phyloP scores from a whole-genome alignment of 768 basidiomycete genomes.

The Serendipita sp. region DNA sequence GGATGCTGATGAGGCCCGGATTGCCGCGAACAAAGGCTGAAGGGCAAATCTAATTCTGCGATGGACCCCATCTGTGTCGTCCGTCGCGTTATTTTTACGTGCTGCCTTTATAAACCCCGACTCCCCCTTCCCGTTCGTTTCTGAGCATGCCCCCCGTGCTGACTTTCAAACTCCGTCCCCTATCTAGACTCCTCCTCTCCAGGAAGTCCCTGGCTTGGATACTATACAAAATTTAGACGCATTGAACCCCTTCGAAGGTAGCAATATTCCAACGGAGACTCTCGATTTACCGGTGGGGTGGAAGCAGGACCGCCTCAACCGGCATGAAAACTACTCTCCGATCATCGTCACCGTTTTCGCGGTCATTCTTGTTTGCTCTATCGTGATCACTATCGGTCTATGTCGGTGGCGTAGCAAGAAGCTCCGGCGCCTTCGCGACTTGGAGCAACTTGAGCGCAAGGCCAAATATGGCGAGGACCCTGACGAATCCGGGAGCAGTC shows the following conservation, averaged over 20 bases:
- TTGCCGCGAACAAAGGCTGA: no score
- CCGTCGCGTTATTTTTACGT: no score
- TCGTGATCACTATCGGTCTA: slow-evolving; percentile 3
- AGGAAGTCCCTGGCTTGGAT: not conserved
- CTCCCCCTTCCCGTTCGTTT: no score
- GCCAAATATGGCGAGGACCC: not conserved
- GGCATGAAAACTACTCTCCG: not conserved
- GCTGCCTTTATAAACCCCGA: no score
- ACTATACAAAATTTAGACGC: slow-evolving; percentile 1
- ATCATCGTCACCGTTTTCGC: slow-evolving; percentile 4
- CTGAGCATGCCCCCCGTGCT: no score
- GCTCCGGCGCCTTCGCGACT: not conserved
- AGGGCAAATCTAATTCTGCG: no score
- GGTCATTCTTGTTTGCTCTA: not conserved
- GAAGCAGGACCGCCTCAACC: not conserved
- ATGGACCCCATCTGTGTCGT: no score
- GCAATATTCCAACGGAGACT: not conserved
- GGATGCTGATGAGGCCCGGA: not conserved
- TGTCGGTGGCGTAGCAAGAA: not conserved
- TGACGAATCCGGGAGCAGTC: not conserved
- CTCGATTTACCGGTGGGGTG: not conserved
- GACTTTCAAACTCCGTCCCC: no score
- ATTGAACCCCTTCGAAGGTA: not conserved
- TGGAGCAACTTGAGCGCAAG: not conserved
- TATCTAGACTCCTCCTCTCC: no score